Conservation (phyloP, 2,329 filamentous ascomycete species). For the Cordyceps farinosa region DNA sequence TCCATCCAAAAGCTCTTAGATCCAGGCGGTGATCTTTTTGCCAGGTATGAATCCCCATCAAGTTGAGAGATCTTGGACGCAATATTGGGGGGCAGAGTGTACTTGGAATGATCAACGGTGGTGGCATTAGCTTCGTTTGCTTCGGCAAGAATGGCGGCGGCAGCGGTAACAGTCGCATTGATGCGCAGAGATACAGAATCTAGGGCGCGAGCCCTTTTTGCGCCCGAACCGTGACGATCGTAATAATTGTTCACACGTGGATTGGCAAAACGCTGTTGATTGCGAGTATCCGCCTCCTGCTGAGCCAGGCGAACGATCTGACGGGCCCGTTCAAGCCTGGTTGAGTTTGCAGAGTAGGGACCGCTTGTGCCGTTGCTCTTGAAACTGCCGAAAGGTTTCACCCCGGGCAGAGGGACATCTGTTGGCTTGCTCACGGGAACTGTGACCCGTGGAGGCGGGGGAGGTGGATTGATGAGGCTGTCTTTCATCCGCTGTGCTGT, state of each 20-base stretch:
- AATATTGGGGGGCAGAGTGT: background rate
- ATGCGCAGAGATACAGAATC: conserved; percentile 4
- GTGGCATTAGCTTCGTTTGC: conserved; percentile 9
- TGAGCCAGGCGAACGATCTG: conserved; percentile 29
- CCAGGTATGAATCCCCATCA: conserved; percentile 1
- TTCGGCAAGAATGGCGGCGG: conserved; percentile 6
- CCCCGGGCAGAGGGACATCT: conserved; percentile 1
- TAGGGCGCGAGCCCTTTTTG: conserved; percentile 8
- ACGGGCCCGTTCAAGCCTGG: conserved; percentile 48
- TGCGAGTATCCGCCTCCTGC: conserved; percentile 4
- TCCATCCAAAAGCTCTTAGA: conserved; percentile 15
- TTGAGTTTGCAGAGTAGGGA: conserved; percentile 25
- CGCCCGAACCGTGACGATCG: background rate
- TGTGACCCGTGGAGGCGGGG: background rate
- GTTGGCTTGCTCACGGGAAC: conserved; percentile 6
- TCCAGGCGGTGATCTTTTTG: conserved; percentile 6
- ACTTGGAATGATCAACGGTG: conserved; percentile 8
- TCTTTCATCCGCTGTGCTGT: conserved; percentile 6
- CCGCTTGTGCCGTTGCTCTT: conserved; percentile 1
- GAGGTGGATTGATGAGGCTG: background rate
- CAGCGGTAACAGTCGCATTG: conserved; percentile 8
- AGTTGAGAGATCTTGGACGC: background rate
- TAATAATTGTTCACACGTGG: conserved; percentile 11
- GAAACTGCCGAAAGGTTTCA: background rate
- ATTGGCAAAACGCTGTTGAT: conserved; percentile 5